A percentile compares a stretch with the other conserved stretches of the same genome.
phyloP scores from a whole-genome alignment of 768 basidiomycete species.

The Chiua virens region DNA sequence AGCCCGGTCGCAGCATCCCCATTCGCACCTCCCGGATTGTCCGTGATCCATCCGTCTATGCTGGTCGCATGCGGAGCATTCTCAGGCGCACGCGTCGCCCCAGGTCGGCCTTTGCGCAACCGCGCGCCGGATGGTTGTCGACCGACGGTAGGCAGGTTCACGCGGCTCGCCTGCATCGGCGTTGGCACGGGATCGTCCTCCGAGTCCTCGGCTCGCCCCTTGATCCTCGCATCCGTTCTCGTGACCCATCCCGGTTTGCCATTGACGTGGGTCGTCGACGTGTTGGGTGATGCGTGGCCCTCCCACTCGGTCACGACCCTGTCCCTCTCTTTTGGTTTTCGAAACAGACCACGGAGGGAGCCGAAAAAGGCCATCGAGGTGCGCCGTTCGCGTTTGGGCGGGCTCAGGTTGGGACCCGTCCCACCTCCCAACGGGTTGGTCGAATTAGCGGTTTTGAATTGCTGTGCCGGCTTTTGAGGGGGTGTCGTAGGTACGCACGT shows the following conservation, averaged over 20 bases:
- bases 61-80: no score
- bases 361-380: constrained; percentile 26
- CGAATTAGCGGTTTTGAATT: background rate
- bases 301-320: constrained; percentile 9
- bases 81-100: background rate
- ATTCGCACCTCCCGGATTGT: background rate
- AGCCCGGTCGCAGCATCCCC: background rate
- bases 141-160: background rate
- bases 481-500: background rate
- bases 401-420: background rate
- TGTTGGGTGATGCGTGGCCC: constrained; percentile 1
- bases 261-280: background rate
- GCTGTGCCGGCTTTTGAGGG: background rate
- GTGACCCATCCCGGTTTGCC: constrained; percentile 25
- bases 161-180: background rate
- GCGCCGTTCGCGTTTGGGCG: constrained; percentile 16
- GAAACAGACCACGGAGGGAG: constrained; percentile 28
- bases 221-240: constrained; percentile 25
- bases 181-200: constrained; percentile 15
- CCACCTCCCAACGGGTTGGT: background rate
- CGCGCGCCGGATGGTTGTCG: background rate
- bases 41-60: constrained; percentile 1
- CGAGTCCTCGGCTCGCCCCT: constrained; percentile 3
- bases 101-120: constrained; percentile 19
- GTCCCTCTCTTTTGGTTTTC: constrained; percentile 17